phyloP scores from a whole-genome alignment of 2,329 filamentous ascomycete species.

The Apiospora saccharicola region DNA sequence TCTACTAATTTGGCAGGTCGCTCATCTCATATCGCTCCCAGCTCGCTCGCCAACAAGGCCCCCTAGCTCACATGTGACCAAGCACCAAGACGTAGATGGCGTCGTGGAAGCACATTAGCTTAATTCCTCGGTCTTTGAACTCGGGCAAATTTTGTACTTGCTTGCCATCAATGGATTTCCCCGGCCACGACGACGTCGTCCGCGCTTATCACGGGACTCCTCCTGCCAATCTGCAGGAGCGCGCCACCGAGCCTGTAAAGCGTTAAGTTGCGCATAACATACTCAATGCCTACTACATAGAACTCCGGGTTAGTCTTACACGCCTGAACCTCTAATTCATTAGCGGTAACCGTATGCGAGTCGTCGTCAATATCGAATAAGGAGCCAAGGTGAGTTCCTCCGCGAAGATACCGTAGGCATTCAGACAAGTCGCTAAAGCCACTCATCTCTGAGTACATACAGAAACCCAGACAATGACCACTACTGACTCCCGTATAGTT shows the following conservation, averaged over 20 bases:
- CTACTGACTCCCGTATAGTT: neutral
- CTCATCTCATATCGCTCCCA: neutral
- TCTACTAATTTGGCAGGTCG: neutral
- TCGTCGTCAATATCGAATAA: neutral
- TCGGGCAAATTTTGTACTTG: slow-evolving; percentile 21
- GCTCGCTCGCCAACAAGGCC: neutral
- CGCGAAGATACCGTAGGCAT: neutral
- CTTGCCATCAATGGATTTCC: neutral
- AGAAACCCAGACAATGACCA: neutral
- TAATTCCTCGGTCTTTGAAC: slow-evolving; percentile 23
- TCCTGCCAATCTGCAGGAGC: slow-evolving; percentile 30
- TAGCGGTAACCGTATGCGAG: no score
- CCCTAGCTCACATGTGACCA: slow-evolving; percentile 26
- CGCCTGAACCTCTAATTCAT: neutral
- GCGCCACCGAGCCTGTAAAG: slow-evolving; percentile 29
- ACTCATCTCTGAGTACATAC: neutral
- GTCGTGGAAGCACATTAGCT: slow-evolving; percentile 28
- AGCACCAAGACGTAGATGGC: slow-evolving; percentile 27
- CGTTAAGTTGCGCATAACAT: slow-evolving; percentile 30
- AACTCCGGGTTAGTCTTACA: neutral
- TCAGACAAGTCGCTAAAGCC: accelerated
- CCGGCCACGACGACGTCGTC: slow-evolving; percentile 27
- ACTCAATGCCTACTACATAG: neutral
- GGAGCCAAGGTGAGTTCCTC: neutral
- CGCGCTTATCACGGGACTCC: slow-evolving; percentile 8